Percentiles rank a stretch among this genome's conserved stretches.
phyloP scores from a whole-genome alignment of 805 yeast species.

The Blastobotrys peoriensis region DNA sequence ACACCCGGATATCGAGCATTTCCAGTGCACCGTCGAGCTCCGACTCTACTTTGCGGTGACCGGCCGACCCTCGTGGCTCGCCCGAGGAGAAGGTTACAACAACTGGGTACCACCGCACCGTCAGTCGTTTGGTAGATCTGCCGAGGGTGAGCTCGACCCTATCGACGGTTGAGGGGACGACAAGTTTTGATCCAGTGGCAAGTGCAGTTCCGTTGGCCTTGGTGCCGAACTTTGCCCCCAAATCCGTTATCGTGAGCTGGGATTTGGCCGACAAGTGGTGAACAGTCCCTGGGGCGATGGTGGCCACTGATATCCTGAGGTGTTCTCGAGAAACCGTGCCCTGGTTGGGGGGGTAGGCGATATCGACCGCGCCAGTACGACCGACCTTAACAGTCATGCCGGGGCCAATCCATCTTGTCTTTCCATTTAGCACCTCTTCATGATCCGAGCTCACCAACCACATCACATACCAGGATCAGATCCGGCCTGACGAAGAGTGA shows the following conservation, averaged over 20 bases:
- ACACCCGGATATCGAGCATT: conserved; percentile 27
- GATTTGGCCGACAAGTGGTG: conserved; percentile 19
- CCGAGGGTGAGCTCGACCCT: conserved; percentile 18
- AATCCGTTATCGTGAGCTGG: conserved; percentile 18
- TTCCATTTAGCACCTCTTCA: conserved; percentile 5
- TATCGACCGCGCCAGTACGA: conserved; percentile 13
- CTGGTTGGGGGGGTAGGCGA: conserved; percentile 9
- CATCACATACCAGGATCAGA: conserved; percentile 11
- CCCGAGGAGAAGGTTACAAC: conserved; percentile 24
- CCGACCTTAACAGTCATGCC: conserved; percentile 22
- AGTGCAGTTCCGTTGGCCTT: conserved; percentile 9
- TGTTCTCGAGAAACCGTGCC: conserved; percentile 25
- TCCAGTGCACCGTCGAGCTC: conserved; percentile 16
- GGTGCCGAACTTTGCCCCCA: conserved; percentile 26
- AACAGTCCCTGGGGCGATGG: conserved; percentile 8
- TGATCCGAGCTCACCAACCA: conserved; percentile 13
- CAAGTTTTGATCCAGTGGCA: conserved; percentile 5
- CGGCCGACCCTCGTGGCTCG: conserved; percentile 8
- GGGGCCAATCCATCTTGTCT: conserved; percentile 26
- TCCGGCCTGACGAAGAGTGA: too few species aligned
- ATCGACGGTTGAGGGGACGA: conserved; percentile 6
- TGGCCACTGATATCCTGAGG: conserved; percentile 13
- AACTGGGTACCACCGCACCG: conserved; percentile 23
- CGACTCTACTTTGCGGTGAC: conserved; percentile 15
- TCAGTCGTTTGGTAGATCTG: conserved; percentile 15